Percentiles rank a stretch among this genome's conserved stretches.
Conservation (phyloP, 139 green algal species). For the Chlamydomonas schloesseri region DNA sequence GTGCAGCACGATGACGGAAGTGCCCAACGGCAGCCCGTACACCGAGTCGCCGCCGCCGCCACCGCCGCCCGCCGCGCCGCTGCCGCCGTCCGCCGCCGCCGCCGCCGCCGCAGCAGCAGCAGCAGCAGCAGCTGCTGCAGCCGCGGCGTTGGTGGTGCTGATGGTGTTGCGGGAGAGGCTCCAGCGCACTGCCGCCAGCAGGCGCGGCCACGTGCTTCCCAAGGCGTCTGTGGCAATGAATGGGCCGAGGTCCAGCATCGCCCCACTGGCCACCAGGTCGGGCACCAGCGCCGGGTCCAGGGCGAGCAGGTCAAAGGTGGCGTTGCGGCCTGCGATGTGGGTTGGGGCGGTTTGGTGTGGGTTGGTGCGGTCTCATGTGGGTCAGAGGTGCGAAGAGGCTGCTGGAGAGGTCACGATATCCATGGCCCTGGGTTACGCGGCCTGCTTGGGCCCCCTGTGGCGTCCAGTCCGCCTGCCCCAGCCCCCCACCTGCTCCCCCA, state of each 20-base stretch:
- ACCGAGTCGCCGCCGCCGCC: not conserved
- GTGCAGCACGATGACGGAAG: constrained; percentile 20
- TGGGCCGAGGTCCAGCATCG: constrained; percentile 20
- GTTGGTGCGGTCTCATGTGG: too few species aligned
- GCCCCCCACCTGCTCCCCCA: too few species aligned
- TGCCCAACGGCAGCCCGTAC: constrained; percentile 5
- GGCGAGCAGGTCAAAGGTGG: not conserved
- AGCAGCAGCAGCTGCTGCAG: too few species aligned
- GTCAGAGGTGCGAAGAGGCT: too few species aligned
- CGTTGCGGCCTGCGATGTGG: not conserved
- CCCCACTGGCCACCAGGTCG: not conserved
- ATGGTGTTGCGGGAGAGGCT: not conserved
- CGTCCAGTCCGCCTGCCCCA: too few species aligned
- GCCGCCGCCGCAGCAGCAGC: too few species aligned
- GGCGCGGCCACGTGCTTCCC: not conserved
- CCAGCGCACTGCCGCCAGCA: not conserved
- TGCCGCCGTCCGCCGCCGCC: too few species aligned
- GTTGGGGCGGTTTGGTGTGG: not conserved
- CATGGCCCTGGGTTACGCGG: too few species aligned
- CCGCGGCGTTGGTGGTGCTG: too few species aligned
- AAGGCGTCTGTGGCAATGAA: not conserved
- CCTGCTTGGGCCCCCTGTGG: not conserved
- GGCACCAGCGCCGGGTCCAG: constrained; percentile 21
- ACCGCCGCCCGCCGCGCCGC: too few species aligned
- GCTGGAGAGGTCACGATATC: too few species aligned